phyloP scores from a whole-genome alignment of 2,329 filamentous ascomycete species.

The Colletotrichum liaoningense region DNA sequence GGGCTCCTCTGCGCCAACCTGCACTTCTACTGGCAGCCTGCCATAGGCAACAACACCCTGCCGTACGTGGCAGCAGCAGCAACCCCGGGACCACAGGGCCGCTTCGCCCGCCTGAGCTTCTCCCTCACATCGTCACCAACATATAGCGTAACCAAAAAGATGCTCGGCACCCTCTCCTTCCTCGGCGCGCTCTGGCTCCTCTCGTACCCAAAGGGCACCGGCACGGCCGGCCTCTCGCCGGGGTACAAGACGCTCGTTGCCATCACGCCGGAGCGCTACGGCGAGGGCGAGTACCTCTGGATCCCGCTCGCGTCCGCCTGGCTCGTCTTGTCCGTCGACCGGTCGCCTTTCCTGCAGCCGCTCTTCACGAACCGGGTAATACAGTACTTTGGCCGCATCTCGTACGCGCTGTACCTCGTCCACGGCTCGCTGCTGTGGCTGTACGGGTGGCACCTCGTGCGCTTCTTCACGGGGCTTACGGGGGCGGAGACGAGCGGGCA shows the following conservation, averaged over 20 bases:
- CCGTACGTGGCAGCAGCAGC: neutral
- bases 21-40: slow-evolving; percentile 45
- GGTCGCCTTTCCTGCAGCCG: slow-evolving; percentile 57
- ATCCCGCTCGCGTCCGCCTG: slow-evolving; percentile 11
- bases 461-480: slow-evolving; percentile 7
- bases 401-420: slow-evolving; percentile 72
- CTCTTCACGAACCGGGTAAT: slow-evolving; percentile 70
- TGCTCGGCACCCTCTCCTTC: neutral
- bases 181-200: slow-evolving; percentile 15
- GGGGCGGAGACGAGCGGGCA: neutral
- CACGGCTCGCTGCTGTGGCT: slow-evolving; percentile 72
- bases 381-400: slow-evolving; percentile 72
- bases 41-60: neutral
- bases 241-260: slow-evolving; percentile 1
- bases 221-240: slow-evolving; percentile 2
- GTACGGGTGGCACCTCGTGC: slow-evolving; percentile 51
- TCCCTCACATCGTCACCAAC: neutral
- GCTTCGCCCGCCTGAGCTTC: neutral
- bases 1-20: slow-evolving; percentile 8
- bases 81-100: neutral
- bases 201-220: slow-evolving; percentile 1
- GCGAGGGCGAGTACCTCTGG: slow-evolving; percentile 8
- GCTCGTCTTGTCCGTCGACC: slow-evolving; percentile 16
- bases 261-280: neutral
- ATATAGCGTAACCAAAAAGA: neutral